Evolutionary conservation across 169 alveolate species (phyloP).

Genomic region (Eimeria zaria): DNA sequence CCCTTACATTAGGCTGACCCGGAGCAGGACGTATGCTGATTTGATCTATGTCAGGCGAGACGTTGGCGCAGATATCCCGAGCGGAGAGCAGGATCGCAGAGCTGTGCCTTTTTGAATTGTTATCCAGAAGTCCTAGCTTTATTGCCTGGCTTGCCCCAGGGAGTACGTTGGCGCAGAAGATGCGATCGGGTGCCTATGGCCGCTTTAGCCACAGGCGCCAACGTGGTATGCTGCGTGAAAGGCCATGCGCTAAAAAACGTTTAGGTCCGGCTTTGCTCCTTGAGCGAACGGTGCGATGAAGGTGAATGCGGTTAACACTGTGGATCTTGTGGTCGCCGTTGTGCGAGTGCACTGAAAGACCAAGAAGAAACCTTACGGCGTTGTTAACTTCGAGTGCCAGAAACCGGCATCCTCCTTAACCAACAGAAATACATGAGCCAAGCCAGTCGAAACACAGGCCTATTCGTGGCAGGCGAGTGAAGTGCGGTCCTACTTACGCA

Average conservation of each 20-base stretch:
- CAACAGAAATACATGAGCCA: not conserved
- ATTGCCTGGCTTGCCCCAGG: not conserved
- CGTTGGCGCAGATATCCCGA: too few species aligned
- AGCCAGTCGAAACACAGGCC: not conserved
- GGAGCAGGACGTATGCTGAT: too few species aligned
- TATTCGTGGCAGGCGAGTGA: not conserved
- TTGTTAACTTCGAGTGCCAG: not conserved
- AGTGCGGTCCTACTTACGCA: not conserved
- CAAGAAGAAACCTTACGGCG: not conserved
- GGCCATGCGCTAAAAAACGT: not conserved
- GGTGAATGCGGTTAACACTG: too few species aligned
- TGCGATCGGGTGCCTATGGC: not conserved
- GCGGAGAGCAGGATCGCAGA: too few species aligned
- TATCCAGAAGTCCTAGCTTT: too few species aligned
- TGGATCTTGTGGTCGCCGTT: not conserved
- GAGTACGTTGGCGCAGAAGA: not conserved
- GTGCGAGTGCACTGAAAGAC: not conserved
- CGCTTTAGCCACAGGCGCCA: not conserved
- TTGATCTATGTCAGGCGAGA: too few species aligned
- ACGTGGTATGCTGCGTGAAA: not conserved
- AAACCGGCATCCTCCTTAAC: not conserved
- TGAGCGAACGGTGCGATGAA: not conserved
- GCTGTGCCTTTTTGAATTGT: too few species aligned
- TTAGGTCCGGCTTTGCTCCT: not conserved
- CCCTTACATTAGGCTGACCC: too few species aligned